Percentiles rank a stretch among this genome's conserved stretches.
These are phyloP conservation scores for Fraxinus xanthoxyloides DNA, from an alignment of 305 asterid genomes.

Conservation along the genomic window DNA sequence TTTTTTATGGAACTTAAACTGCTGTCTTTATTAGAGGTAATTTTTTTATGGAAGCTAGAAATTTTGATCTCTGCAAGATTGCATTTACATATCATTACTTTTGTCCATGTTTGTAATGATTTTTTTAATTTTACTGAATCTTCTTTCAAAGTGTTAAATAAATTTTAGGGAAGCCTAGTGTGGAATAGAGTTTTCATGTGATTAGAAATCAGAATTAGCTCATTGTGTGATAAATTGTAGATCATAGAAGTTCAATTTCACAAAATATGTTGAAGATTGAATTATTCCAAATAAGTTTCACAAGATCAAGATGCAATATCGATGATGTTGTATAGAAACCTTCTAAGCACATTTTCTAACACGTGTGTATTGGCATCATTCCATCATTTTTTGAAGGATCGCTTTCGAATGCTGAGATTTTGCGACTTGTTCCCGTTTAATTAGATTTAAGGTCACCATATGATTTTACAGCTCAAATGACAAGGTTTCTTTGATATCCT, in stretches of 20 bases:
- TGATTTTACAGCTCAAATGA: not conserved
- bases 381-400: not conserved
- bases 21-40: not conserved
- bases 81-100: not conserved
- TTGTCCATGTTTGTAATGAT: not conserved
- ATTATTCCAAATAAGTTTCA: not conserved
- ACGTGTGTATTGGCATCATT: not conserved
- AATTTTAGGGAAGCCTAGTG: not conserved
- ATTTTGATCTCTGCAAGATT: not conserved
- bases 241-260: not conserved
- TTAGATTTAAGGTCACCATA: not conserved
- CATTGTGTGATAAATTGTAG: not conserved
- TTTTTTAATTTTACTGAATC: not conserved
- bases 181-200: not conserved
- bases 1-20: conserved; percentile 17
- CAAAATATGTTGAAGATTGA: not conserved
- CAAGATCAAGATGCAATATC: not conserved
- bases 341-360: not conserved
- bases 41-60: not conserved
- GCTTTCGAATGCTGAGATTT: not conserved
- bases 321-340: not conserved
- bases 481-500: not conserved
- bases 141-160: not conserved
- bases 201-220: not conserved
- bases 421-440: not conserved